Evolutionary conservation across 2,329 filamentous ascomycete genomes (phyloP).

Genomic region (Aspergillus niger): DNA sequence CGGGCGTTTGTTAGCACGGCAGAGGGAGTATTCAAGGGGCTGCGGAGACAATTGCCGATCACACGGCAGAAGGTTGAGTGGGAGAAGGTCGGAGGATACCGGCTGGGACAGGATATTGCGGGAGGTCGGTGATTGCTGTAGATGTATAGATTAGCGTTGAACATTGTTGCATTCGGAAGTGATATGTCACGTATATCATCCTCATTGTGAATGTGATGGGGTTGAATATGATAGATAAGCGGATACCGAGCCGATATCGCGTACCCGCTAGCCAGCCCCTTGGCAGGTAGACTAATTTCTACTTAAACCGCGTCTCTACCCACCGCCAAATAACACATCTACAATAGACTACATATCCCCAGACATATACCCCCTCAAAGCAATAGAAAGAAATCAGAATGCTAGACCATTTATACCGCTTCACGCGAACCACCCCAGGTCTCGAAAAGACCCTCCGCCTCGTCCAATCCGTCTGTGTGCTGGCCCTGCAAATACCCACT

Average conservation of each 20-base stretch:
- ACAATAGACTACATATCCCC: background rate
- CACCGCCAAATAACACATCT: no score
- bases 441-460: constrained; percentile 40
- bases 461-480: constrained; percentile 34
- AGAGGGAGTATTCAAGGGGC: constrained; percentile 91
- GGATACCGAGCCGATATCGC: no score
- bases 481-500: constrained; percentile 21
- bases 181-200: no score
- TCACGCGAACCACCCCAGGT: constrained; percentile 29
- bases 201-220: background rate
- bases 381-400: background rate
- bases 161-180: background rate
- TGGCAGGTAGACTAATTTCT: no score
- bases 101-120: constrained; percentile 77
- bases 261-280: no score
- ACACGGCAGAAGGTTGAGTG: constrained; percentile 99
- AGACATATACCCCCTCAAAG: background rate
- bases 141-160: constrained; percentile 12
- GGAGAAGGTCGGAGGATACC: constrained; percentile 96
- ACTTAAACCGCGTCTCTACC: no score
- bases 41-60: constrained; percentile 90
- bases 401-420: constrained; percentile 29
- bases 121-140: constrained; percentile 43
- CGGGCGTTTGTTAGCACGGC: constrained; percentile 82
- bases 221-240: no score